Evolutionary conservation across 805 yeast species (phyloP).

Genomic region (Candida ortonii): DNA sequence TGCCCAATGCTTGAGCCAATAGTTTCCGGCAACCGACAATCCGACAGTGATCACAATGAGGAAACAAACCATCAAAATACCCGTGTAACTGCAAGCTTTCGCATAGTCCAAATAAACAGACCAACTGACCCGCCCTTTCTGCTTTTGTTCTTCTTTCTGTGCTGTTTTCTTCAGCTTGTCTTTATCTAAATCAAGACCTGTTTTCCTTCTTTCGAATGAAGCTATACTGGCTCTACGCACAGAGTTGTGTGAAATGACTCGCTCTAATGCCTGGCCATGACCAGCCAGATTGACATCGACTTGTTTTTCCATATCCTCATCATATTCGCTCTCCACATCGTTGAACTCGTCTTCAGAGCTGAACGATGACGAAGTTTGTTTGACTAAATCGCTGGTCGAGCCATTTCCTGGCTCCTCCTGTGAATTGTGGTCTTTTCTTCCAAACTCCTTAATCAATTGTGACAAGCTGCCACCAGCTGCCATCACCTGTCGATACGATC

Average conservation of each 20-base stretch:
- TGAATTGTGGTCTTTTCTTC: conserved; percentile 20
- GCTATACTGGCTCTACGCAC: conserved; percentile 64
- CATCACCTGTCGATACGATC: conserved; percentile 42
- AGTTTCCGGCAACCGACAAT: conserved; percentile 43
- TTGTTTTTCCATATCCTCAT: conserved; percentile 1
- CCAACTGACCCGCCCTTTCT: conserved; percentile 57
- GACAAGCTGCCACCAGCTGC: conserved; percentile 27
- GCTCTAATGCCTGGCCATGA: conserved; percentile 10
- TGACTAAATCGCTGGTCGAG: conserved; percentile 1
- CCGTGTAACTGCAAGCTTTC: conserved; percentile 54
- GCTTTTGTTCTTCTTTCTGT: conserved; percentile 51
- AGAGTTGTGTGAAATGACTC: conserved; percentile 25
- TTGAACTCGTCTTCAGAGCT: too few species aligned
- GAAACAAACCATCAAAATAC: conserved; percentile 40
- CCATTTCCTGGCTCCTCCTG: background rate
- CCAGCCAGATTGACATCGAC: conserved; percentile 5
- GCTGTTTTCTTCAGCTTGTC: conserved; percentile 37
- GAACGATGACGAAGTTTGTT: background rate
- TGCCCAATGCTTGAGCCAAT: conserved; percentile 71
- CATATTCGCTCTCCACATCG: too few species aligned
- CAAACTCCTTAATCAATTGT: conserved; percentile 39
- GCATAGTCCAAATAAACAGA: conserved; percentile 53
- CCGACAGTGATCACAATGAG: conserved; percentile 32
- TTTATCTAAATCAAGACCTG: conserved; percentile 22
- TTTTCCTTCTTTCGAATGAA: conserved; percentile 46